phyloP scores from a whole-genome alignment of 805 yeast genomes.

The Yamadazyma akitaensis region DNA sequence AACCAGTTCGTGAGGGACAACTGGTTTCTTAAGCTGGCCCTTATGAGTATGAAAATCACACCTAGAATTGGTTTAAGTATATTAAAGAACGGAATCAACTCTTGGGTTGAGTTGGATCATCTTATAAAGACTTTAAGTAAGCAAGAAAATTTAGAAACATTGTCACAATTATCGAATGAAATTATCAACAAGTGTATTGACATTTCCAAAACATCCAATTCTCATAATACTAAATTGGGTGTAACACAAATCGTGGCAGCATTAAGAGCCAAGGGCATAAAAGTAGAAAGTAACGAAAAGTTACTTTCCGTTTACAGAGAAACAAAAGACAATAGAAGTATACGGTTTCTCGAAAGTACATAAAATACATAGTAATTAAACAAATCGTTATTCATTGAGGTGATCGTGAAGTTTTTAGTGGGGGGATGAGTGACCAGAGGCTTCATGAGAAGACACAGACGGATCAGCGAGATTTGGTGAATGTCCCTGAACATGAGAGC shows the following conservation, averaged over 20 bases:
- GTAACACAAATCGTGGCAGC: not conserved
- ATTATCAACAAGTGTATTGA: constrained; percentile 19
- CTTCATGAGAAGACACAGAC: too few relatives aligned
- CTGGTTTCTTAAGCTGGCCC: constrained; percentile 9
- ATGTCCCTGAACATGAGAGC: too few relatives aligned
- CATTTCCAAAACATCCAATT: not conserved
- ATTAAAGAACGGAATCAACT: constrained; percentile 3
- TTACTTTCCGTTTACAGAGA: not conserved
- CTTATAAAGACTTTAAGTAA: constrained; percentile 5
- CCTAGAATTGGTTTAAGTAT: not conserved
- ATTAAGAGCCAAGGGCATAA: not conserved
- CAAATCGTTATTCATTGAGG: not conserved
- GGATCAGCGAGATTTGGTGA: too few relatives aligned
- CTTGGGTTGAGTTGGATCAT: constrained; percentile 9
- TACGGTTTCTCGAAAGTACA: constrained; percentile 1
- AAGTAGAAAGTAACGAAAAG: not conserved
- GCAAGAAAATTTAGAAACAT: constrained; percentile 1
- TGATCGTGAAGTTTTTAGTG: not conserved
- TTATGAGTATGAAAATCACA: constrained; percentile 3
- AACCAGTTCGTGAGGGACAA: constrained; percentile 10
- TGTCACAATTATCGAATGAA: constrained; percentile 14
- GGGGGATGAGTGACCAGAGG: not conserved
- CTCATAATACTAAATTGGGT: not conserved
- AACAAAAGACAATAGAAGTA: not conserved
- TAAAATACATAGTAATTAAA: constrained; percentile 4